These are phyloP conservation scores for Hypericum androsaemum DNA, from an alignment of 345 rosid species.

Conservation along the genomic window DNA sequence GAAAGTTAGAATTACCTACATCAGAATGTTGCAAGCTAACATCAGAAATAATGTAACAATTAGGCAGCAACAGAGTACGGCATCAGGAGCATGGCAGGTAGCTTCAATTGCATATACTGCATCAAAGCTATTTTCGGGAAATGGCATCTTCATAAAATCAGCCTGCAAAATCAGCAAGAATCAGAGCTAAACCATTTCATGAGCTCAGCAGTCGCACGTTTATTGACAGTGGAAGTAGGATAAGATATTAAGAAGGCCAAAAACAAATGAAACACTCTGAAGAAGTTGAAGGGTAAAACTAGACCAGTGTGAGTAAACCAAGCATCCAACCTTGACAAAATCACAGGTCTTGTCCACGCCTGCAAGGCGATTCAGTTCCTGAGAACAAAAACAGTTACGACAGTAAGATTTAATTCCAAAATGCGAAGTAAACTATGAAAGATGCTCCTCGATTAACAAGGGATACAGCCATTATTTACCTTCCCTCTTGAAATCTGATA, in stretches of 20 bases:
- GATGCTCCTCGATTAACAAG: neutral
- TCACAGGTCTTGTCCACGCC: constrained; percentile 82
- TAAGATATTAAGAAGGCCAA: too few species aligned
- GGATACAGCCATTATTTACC: constrained; percentile 30
- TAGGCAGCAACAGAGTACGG: too few species aligned
- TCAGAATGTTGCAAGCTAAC: too few species aligned
- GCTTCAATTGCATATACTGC: constrained; percentile 98
- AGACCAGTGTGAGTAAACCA: neutral
- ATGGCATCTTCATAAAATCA: constrained; percentile 98
- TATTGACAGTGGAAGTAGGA: neutral
- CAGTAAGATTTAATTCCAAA: neutral
- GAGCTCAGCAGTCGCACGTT: too few species aligned
- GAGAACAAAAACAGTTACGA: constrained; percentile 6
- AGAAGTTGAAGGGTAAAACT: too few species aligned
- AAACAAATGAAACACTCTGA: too few species aligned
- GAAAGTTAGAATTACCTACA: too few species aligned
- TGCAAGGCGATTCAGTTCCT: constrained; percentile 75
- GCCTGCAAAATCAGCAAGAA: constrained; percentile 49
- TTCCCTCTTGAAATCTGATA: constrained; percentile 97
- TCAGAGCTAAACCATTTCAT: neutral
- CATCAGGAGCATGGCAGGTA: constrained; percentile 99
- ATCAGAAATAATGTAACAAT: too few species aligned
- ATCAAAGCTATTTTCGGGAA: constrained; percentile 78
- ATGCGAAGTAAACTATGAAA: neutral
- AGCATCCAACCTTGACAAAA: constrained; percentile 71